Evolutionary conservation across 2,329 filamentous ascomycete genomes (phyloP), one percentile per base, ranked within the genome.

Genomic region (Elsinoe fawcettii): DNA sequence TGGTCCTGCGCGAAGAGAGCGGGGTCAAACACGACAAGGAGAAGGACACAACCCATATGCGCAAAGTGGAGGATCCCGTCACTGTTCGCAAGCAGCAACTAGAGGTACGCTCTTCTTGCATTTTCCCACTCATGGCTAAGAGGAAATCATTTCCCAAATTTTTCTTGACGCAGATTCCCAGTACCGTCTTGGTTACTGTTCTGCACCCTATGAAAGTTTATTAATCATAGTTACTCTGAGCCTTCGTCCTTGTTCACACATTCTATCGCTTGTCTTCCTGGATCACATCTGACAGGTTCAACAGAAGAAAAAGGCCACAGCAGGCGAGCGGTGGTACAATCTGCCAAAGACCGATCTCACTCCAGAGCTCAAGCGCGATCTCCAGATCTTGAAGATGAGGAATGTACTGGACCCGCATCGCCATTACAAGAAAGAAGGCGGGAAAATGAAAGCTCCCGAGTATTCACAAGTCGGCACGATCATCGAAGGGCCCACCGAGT

Each of bases 391-490:
- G 59, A 85, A 89, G 63, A 92, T 96, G 86, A 84, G 93, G 70
- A 86, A 85, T 57, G 85, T 96, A 18, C 78, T 97, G 20, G 92
- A 97, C 63, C 85, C 90, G 0, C 92, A 97, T 69, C 80, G 87
- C 51, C 87, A 92, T 66, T 95, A 95, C 77, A 95, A 92, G 70
- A 97, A 96, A 71, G 85, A 92, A 54, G 81, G 75, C 53, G 80
- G 83, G 57, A 90, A 87, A 68, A 78, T 81, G 59, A 77, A 82
- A 60, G 74, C 86, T 1, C 93, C 93, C 1, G 84, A 90, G 60
- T 97, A 87, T 69, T 95, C 88, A 18, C 89, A 95, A 66, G 83
- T 96, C 25, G 93, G 92, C 58, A 92, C 88, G 5, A 83, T 99
- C 59, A 81, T 96, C 57, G 86, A 95, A 66, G 91, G 91, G 1